Evolutionary conservation across 129 eudicot genomes (phyloP).

Genomic region (Flaveria robusta): DNA sequence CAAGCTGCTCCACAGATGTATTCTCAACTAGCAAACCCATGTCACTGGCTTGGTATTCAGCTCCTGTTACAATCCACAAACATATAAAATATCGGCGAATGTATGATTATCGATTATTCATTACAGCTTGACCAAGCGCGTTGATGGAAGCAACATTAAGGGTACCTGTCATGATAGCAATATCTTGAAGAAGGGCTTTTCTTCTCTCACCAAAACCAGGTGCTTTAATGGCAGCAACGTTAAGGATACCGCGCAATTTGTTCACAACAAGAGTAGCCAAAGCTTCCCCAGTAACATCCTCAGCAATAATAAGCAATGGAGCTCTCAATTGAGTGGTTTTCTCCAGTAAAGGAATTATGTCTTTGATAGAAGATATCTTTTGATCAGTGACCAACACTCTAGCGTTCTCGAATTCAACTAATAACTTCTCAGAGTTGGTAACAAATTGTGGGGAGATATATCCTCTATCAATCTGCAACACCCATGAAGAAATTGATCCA

Average conservation of each 20-base stretch:
- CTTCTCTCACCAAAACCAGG: conserved; percentile 89
- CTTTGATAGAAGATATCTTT: conserved; percentile 82
- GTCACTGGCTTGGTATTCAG: conserved; percentile 86
- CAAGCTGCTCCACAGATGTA: conserved; percentile 76
- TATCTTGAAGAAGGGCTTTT: conserved; percentile 90
- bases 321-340: conserved; percentile 79
- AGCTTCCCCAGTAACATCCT: conserved; percentile 84
- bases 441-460: conserved; percentile 94
- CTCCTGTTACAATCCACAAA: conserved; percentile 46
- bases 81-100: not conserved
- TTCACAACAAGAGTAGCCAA: conserved; percentile 90
- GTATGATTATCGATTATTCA: not conserved
- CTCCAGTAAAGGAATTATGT: conserved; percentile 82
- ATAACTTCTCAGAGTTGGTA: conserved; percentile 73
- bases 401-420: conserved; percentile 92
- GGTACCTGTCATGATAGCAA: conserved; percentile 84
- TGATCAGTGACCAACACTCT: conserved; percentile 85
- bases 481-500: not conserved
- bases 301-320: conserved; percentile 76
- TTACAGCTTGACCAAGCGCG: not conserved
- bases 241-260: conserved; percentile 74
- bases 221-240: conserved; percentile 87
- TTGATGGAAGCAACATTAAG: not conserved
- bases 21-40: conserved; percentile 76
- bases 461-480: conserved; percentile 84